Base-by-base conservation (phyloP, 495 filamentous ascomycete genomes). In the Penicillium lividum region DNA sequence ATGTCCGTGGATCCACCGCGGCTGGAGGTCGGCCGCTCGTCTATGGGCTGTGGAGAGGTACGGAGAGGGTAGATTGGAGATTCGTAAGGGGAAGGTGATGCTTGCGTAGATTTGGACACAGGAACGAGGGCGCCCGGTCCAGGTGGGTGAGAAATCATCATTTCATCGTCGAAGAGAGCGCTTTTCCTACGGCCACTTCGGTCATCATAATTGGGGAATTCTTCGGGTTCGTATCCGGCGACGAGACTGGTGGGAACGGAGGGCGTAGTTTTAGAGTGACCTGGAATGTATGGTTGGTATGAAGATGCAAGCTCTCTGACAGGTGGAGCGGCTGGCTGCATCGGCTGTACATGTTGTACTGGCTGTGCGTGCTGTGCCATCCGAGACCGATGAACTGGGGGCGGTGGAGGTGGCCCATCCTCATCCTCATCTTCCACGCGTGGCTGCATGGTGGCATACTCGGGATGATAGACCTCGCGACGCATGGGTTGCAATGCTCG, bases 381-480 rank as follows among this genome's bases (percentile, higher is more conserved):
- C 16, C 62, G 65, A 33, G 74, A 72, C 65, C 76, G 75, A 74
- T 74, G 82, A 46, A 71, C 75, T 52, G 80, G 78, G 22, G 74
- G 76, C 56, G 77, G 78, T 15, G 81, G 80, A 47, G 82, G 79
- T 33, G 73, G 64, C 3, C 59, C 70, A 44, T 83, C 78, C 30
- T 85, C 80, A n/a, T 83, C 81, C 47, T 84, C 86, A 67, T 89
- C 87, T 63, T 89, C 86, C 45, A 89, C 86, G 5, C 81, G 84
- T 25, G 86, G 84, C 57, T 89, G 86, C 86, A 89, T 86, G 15
- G 77, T 74, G 38, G 78, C 77, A 58, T 78, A 77, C 43, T 76
- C 68, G 5, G 73, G 66, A 44, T 75, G 75, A 51, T 69, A 69
- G 11, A 62, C 58, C 28, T 73, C 70, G 16, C 31, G 67, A 42